Conservation (phyloP, 2,329 filamentous ascomycete species). For the Karstenula rhodostoma region DNA sequence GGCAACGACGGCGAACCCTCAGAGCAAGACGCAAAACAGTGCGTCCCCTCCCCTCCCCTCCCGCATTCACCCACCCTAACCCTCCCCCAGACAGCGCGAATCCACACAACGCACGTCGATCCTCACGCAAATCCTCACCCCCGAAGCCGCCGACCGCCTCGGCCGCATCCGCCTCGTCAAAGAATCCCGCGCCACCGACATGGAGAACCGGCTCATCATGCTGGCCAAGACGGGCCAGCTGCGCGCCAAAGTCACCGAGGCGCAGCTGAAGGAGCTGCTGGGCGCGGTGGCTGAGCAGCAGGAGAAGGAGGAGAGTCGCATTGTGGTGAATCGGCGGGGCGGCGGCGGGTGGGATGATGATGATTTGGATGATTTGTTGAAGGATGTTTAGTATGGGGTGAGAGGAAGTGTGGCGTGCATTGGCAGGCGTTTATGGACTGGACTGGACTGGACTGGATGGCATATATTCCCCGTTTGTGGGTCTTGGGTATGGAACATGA, state of each 20-base stretch:
- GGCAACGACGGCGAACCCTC: slow-evolving; percentile 61
- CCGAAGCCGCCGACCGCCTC: slow-evolving; percentile 90
- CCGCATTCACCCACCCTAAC: slow-evolving; percentile 7
- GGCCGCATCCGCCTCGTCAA: slow-evolving; percentile 96
- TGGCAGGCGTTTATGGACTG: slow-evolving; percentile 21
- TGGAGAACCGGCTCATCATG: slow-evolving; percentile 93
- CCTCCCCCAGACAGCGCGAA: slow-evolving; percentile 55
- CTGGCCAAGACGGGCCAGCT: slow-evolving; percentile 89
- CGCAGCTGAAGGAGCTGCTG: slow-evolving; percentile 90
- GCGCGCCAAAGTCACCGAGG: slow-evolving; percentile 85
- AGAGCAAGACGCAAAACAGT: slow-evolving; percentile 67
- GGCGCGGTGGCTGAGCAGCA: slow-evolving; percentile 81
- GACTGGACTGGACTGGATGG: too few species aligned
- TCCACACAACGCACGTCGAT: slow-evolving; percentile 78
- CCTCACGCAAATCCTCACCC: slow-evolving; percentile 91
- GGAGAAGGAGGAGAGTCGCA: slow-evolving; percentile 70
- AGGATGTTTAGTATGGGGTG: slow-evolving; percentile 43
- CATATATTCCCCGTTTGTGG: slow-evolving; percentile 5
- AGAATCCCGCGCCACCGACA: slow-evolving; percentile 84
- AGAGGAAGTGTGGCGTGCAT: slow-evolving; percentile 11
- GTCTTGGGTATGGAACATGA: background rate
- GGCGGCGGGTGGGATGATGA: slow-evolving; percentile 81
- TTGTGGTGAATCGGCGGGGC: slow-evolving; percentile 84
- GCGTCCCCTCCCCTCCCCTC: background rate
- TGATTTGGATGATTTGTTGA: slow-evolving; percentile 66